phyloP scores from a whole-genome alignment of 176 grass and related monocot species.

The Oryza meridionalis region DNA sequence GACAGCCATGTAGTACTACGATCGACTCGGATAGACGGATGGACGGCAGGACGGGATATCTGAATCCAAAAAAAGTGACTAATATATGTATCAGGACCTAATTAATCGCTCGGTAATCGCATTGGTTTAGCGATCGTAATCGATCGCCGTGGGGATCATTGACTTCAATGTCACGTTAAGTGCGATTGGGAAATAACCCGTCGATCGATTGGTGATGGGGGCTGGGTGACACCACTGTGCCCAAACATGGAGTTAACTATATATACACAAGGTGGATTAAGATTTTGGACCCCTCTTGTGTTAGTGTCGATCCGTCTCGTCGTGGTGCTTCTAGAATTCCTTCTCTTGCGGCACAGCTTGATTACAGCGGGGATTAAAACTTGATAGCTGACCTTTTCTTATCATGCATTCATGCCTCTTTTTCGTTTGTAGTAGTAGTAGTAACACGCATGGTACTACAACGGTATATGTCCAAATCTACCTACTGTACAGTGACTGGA shows the following conservation, averaged over 20 bases:
- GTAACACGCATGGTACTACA: background rate
- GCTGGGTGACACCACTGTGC: conserved; percentile 12
- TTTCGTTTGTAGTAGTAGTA: background rate
- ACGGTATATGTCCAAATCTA: background rate
- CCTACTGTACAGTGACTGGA: no score
- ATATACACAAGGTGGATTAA: background rate
- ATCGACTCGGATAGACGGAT: background rate
- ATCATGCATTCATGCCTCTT: background rate
- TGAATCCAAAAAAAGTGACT: background rate
- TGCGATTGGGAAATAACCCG: background rate
- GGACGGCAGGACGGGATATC: conserved; percentile 7
- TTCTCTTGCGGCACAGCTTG: conserved; percentile 9
- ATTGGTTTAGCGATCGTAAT: conserved; percentile 32
- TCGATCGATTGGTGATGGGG: background rate
- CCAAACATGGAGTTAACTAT: background rate
- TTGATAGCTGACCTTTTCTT: background rate
- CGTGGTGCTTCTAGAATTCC: conserved; percentile 19
- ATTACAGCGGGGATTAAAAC: conserved; percentile 15
- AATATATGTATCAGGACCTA: background rate
- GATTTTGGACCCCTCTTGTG: background rate
- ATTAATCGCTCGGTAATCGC: conserved; percentile 21
- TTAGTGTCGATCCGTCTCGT: conserved; percentile 31
- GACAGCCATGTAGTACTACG: background rate
- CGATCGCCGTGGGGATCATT: conserved; percentile 4
- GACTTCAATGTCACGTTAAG: conserved; percentile 38